phyloP scores from a whole-genome alignment of 1,284 basidiomycete genomes.

The Ceratobasidium sp. region DNA sequence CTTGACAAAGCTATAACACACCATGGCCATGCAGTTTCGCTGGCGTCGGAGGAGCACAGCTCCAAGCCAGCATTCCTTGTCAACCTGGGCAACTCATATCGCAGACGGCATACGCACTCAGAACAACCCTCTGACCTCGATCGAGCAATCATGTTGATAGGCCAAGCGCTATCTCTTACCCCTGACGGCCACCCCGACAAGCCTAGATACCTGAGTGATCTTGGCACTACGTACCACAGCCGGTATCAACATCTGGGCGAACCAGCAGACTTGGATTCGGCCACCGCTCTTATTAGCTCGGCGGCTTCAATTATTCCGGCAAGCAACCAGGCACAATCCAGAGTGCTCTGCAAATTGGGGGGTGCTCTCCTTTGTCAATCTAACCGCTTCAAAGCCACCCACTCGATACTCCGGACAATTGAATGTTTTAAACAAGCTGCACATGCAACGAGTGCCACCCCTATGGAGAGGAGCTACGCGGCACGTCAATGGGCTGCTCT shows the following conservation, averaged over 20 bases:
- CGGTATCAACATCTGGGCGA: neutral
- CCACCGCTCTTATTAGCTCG: neutral
- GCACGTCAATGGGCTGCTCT: neutral
- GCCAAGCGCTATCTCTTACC: neutral
- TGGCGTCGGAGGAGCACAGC: neutral
- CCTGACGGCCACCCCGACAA: too few relatives aligned
- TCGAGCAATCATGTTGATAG: neutral
- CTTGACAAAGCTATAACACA: neutral
- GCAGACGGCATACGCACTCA: neutral
- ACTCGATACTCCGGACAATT: neutral
- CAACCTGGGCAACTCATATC: neutral
- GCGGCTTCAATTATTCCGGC: neutral
- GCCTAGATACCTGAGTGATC: neutral
- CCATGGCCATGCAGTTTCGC: neutral
- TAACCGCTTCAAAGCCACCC: neutral
- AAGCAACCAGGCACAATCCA: neutral
- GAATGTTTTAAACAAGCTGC: neutral
- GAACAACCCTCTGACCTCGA: neutral
- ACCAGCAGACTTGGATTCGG: neutral
- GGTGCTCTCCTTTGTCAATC: too few relatives aligned
- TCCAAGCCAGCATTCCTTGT: neutral
- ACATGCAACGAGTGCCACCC: neutral
- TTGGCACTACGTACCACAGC: neutral
- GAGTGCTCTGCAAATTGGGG: neutral
- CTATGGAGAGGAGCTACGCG: neutral